These are phyloP conservation scores for Xylaria sp. DNA, from an alignment of 2,329 filamentous ascomycete genomes.

Conservation along the genomic window DNA sequence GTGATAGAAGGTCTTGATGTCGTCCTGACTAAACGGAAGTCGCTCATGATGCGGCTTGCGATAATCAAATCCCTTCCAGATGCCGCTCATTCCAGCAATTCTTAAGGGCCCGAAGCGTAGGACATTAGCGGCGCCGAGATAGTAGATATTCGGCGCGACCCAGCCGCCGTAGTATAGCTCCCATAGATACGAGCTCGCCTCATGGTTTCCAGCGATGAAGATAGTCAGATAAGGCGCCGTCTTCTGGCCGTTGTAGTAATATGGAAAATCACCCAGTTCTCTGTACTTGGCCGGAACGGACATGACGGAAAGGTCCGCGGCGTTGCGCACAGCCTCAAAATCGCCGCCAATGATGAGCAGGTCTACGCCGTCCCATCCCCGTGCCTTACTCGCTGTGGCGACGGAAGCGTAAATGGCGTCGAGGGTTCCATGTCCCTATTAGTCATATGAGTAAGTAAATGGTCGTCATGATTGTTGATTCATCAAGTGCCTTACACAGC, in stretches of 20 bases:
- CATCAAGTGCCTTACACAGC: slow-evolving; percentile 71
- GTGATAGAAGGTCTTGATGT: slow-evolving; percentile 87
- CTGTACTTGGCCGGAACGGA: slow-evolving; percentile 90
- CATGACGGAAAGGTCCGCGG: slow-evolving; percentile 86
- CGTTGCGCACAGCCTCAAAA: slow-evolving; percentile 94
- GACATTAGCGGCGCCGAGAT: slow-evolving; percentile 92
- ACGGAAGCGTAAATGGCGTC: slow-evolving; percentile 91
- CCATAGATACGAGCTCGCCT: slow-evolving; percentile 88
- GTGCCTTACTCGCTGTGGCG: slow-evolving; percentile 71
- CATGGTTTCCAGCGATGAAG: slow-evolving; percentile 95
- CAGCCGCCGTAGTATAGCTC: slow-evolving; percentile 97
- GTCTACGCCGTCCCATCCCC: slow-evolving; percentile 84
- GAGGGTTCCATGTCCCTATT: slow-evolving; percentile 87
- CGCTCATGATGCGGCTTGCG: slow-evolving; percentile 84
- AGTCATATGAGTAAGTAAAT: slow-evolving; percentile 10
- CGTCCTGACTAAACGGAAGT: slow-evolving; percentile 81
- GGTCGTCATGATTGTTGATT: background rate
- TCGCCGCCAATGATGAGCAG: slow-evolving; percentile 95
- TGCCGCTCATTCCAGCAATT: slow-evolving; percentile 90
- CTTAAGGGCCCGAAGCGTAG: slow-evolving; percentile 83
- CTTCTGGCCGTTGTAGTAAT: slow-evolving; percentile 85
- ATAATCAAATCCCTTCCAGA: slow-evolving; percentile 94
- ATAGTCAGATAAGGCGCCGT: slow-evolving; percentile 88
- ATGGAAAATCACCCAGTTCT: slow-evolving; percentile 88
- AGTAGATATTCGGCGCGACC: slow-evolving; percentile 97